Conservation (phyloP, 208 protist genomes). For the Trypanosoma platydactyli region DNA sequence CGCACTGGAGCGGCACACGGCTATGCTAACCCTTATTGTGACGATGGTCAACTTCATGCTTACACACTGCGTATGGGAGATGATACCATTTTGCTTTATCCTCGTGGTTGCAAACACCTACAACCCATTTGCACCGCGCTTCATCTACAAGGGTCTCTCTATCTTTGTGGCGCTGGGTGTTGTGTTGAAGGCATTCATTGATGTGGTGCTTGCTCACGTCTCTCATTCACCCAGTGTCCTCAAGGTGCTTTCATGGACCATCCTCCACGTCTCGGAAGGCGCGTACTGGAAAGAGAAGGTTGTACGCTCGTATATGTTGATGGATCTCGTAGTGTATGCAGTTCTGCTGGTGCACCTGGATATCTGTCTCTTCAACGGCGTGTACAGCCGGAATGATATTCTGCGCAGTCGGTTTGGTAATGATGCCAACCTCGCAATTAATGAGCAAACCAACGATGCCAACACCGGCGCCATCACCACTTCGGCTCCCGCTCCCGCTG, state of each 20-base stretch:
- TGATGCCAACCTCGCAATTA: not conserved
- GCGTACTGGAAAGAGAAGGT: constrained; percentile 5
- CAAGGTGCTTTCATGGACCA: constrained; percentile 26
- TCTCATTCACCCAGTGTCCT: constrained; percentile 17
- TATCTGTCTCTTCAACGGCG: constrained; percentile 37
- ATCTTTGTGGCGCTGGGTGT: constrained; percentile 42
- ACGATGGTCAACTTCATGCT: constrained; percentile 41
- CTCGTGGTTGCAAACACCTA: constrained; percentile 48
- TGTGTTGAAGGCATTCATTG: constrained; percentile 39
- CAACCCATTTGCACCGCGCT: constrained; percentile 45
- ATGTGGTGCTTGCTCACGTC: constrained; percentile 23
- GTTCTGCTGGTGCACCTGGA: constrained; percentile 34
- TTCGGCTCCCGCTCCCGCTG: not conserved
- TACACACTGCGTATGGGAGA: constrained; percentile 51
- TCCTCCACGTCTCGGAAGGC: constrained; percentile 23
- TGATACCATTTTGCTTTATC: constrained; percentile 41
- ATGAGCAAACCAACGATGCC: not conserved
- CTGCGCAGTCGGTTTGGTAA: constrained; percentile 5
- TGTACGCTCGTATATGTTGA: constrained; percentile 33
- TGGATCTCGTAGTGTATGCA: constrained; percentile 38
- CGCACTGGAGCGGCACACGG: constrained; percentile 40
- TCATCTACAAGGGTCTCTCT: constrained; percentile 31
- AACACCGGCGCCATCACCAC: not conserved
- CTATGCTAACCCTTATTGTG: constrained; percentile 31
- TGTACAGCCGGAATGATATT: constrained; percentile 33